Evolutionary conservation across 164 flowering plant genomes (phyloP).

Genomic region (Brasenia schreberi): DNA sequence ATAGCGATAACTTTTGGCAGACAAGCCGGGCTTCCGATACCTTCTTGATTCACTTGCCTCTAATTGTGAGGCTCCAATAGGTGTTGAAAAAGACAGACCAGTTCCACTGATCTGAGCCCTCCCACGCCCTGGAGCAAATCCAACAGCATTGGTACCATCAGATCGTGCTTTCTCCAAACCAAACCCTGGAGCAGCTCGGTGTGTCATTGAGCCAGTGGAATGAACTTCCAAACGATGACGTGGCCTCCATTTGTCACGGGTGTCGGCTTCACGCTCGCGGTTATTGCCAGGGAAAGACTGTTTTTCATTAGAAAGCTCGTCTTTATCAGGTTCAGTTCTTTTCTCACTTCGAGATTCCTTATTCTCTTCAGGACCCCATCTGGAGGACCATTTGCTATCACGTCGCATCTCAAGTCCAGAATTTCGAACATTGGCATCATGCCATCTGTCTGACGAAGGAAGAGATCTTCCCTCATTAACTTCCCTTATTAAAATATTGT

Average conservation of each 20-base stretch:
- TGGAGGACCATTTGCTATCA: slow-evolving; percentile 84
- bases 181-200: slow-evolving; percentile 88
- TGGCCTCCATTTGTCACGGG: slow-evolving; percentile 98
- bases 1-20: slow-evolving; percentile 35
- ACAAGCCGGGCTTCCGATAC: slow-evolving; percentile 28
- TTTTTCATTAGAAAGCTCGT: slow-evolving; percentile 45
- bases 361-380: slow-evolving; percentile 98
- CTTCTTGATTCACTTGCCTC: slow-evolving; percentile 21
- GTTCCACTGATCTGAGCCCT: slow-evolving; percentile 28
- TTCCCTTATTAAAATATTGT: slow-evolving; percentile 33
- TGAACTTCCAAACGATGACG: slow-evolving; percentile 76
- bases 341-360: slow-evolving; percentile 59
- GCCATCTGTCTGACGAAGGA: slow-evolving; percentile 62
- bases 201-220: slow-evolving; percentile 34
- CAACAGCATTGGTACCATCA: slow-evolving; percentile 38
- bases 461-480: slow-evolving; percentile 32
- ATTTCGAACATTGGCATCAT: slow-evolving; percentile 43
- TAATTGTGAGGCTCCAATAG: slow-evolving; percentile 30
- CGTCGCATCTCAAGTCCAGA: slow-evolving; percentile 58
- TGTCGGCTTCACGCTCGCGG: slow-evolving; percentile 67
- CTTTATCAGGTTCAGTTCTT: slow-evolving; percentile 51
- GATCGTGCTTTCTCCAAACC: slow-evolving; percentile 54
- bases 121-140: slow-evolving; percentile 81
- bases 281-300: slow-evolving; percentile 26
- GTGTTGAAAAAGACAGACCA: slow-evolving; percentile 27